phyloP scores from a whole-genome alignment of 192 early-diverging fungal species.

The Umbelopsis vinacea region DNA sequence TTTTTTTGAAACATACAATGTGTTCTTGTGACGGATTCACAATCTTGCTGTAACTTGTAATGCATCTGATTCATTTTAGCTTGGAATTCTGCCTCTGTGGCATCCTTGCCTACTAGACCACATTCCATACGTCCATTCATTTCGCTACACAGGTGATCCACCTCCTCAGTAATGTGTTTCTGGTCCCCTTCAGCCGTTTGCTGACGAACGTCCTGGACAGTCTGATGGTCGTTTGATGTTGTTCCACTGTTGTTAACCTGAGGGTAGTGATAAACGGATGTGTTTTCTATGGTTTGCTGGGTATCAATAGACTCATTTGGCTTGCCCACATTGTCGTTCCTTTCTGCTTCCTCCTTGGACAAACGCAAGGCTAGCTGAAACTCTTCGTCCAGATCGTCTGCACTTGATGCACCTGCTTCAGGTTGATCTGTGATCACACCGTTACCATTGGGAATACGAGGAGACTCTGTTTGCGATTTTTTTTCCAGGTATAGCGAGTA shows the following conservation, averaged over 20 bases:
- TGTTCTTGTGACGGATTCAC: not conserved
- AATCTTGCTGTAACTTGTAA: not conserved
- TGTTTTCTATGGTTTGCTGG: not conserved
- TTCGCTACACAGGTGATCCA: not conserved
- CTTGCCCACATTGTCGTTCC: not conserved
- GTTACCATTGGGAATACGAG: not conserved
- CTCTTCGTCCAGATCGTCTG: not conserved
- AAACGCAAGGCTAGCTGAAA: not conserved
- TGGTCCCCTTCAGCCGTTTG: not conserved
- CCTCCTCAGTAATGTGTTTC: not conserved
- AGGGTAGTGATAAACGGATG: not conserved
- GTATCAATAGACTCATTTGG: not conserved
- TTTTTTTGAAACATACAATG: not conserved
- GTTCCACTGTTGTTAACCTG: too few species aligned
- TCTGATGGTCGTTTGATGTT: not conserved
- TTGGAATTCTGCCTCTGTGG: not conserved
- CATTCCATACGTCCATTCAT: not conserved
- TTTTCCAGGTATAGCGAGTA: constrained; percentile 55
- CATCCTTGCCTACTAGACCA: not conserved
- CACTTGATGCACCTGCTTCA: not conserved
- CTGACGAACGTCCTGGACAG: not conserved
- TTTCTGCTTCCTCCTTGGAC: not conserved
- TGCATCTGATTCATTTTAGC: not conserved
- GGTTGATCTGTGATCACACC: too few species aligned
- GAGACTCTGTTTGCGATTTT: not conserved